These are phyloP conservation scores for Arctium minus DNA, from an alignment of 129 eudicot species.

Conservation along the genomic window DNA sequence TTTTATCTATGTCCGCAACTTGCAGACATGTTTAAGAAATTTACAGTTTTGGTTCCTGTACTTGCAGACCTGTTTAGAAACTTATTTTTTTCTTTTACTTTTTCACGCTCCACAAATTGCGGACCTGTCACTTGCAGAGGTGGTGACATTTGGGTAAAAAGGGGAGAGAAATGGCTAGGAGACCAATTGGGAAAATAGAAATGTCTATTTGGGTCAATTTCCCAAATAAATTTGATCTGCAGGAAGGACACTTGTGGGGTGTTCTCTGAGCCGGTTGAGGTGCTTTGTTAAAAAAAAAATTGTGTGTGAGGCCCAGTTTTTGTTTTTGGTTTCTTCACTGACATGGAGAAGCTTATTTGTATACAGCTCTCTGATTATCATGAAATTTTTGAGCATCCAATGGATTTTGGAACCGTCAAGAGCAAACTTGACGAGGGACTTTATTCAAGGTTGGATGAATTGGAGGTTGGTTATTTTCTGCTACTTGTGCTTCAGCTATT, in stretches of 20 bases:
- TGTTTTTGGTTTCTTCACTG: conserved; percentile 8
- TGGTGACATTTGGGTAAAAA: too few species aligned
- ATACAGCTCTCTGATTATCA: conserved; percentile 89
- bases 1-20: too few species aligned
- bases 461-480: conserved; percentile 64
- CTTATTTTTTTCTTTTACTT: too few species aligned
- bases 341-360: conserved; percentile 24
- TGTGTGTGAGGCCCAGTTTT: not conserved
- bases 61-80: too few species aligned
- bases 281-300: conserved; percentile 13
- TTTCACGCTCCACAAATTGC: too few species aligned
- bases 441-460: conserved; percentile 64
- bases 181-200: too few species aligned
- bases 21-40: too few species aligned
- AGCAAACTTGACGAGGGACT: conserved; percentile 67
- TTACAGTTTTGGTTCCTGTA: too few species aligned
- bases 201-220: too few species aligned
- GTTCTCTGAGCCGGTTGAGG: conserved; percentile 96
- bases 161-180: too few species aligned
- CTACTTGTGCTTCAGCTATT: not conserved
- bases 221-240: conserved; percentile 20
- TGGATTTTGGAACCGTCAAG: conserved; percentile 91
- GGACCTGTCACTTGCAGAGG: too few species aligned
- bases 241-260: conserved; percentile 95
- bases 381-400: conserved; percentile 77